A percentile compares a stretch with the other conserved stretches of the same genome.
Evolutionary conservation across 148 eudicot genomes (phyloP).

Genomic region (Heliamphora exappendiculata): DNA sequence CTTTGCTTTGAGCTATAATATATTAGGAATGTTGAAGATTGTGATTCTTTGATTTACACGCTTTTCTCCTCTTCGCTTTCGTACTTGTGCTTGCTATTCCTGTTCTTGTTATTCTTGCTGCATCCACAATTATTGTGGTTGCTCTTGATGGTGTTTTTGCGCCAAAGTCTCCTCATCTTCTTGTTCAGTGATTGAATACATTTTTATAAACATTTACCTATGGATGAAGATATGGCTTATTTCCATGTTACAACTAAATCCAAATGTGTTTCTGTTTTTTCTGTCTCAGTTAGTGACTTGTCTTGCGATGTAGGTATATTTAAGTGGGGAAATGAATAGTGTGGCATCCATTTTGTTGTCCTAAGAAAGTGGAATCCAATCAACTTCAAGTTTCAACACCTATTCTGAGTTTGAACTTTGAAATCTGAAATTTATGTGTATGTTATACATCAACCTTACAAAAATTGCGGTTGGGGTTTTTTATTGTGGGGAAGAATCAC

Average conservation of each 20-base stretch:
- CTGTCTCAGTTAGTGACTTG: too few species aligned
- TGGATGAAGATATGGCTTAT: not conserved
- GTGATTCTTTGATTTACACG: not conserved
- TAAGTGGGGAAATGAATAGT: too few species aligned
- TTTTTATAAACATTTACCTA: not conserved
- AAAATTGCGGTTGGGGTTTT: not conserved
- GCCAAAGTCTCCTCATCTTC: not conserved
- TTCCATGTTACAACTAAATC: too few species aligned
- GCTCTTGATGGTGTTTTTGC: not conserved
- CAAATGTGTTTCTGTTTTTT: too few species aligned
- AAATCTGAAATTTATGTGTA: not conserved
- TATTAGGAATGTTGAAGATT: not conserved
- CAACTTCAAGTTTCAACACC: not conserved
- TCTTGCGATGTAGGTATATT: too few species aligned
- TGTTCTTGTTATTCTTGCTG: too few species aligned
- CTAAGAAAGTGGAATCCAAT: not conserved
- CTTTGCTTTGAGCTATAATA: not conserved
- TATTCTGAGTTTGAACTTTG: not conserved
- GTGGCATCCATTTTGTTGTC: too few species aligned
- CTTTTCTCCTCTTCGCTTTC: not conserved
- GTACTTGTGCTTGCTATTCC: not conserved
- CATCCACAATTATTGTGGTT: not conserved
- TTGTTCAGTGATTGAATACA: not conserved
- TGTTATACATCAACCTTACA: not conserved
- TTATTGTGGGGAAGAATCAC: not conserved